Evolutionary conservation across 257 asterid species (phyloP).

Genomic region (Fraxinus excelsior): DNA sequence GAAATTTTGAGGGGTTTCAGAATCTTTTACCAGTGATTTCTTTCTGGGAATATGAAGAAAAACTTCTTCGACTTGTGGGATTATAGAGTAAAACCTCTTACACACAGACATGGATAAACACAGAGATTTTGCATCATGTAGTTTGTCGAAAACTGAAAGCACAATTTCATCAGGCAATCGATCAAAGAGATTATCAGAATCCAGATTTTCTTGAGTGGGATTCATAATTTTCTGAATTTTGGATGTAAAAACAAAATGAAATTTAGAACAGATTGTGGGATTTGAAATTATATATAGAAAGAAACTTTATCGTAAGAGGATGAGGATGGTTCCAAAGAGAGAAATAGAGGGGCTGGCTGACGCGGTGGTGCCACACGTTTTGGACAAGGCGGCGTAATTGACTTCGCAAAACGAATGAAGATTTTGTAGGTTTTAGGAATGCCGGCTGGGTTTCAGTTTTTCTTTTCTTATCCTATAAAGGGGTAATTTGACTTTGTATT

Average conservation of each 20-base stretch:
- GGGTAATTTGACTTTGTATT: neutral
- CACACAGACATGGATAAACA: conserved; percentile 55
- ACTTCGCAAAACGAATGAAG: neutral
- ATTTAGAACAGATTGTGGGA: neutral
- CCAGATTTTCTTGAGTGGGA: neutral
- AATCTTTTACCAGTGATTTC: conserved; percentile 16
- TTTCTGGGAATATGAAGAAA: conserved; percentile 42
- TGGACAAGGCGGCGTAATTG: neutral
- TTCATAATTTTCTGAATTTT: conserved; percentile 1
- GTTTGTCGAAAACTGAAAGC: conserved; percentile 45
- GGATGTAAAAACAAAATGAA: neutral
- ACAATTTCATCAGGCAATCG: conserved; percentile 65
- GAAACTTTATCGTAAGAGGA: neutral
- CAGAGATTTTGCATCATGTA: conserved; percentile 67
- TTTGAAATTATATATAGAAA: neutral
- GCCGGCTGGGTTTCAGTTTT: neutral
- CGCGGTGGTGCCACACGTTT: neutral
- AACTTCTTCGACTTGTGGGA: conserved; percentile 44
- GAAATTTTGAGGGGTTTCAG: conserved; percentile 17
- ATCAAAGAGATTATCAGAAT: conserved; percentile 44
- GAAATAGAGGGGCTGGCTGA: conserved; percentile 17
- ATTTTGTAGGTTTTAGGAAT: neutral
- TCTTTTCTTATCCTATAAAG: neutral
- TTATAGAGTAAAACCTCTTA: conserved; percentile 53
- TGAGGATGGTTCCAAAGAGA: conserved; percentile 24